phyloP scores from a whole-genome alignment of 1,139 yeast species.

The Tardiomyces blankii region DNA sequence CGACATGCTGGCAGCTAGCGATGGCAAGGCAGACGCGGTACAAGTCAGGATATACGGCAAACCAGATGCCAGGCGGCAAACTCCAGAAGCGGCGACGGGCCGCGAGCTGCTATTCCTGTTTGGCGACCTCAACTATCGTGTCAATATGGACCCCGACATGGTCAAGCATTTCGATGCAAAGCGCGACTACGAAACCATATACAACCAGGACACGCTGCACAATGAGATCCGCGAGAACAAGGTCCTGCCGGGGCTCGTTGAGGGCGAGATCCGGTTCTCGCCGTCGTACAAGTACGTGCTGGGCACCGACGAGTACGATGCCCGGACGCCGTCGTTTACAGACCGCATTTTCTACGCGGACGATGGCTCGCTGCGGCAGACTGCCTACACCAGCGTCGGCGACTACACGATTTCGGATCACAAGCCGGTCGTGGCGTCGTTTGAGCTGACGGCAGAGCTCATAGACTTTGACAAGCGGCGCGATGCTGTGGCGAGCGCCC shows the following conservation, averaged over 20 bases:
- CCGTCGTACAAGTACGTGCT: constrained; percentile 59
- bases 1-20: constrained; percentile 1
- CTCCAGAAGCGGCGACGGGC: constrained; percentile 1
- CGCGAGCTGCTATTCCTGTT: constrained; percentile 6
- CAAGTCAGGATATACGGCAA: not conserved
- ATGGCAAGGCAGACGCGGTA: constrained; percentile 4
- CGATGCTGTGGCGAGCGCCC: constrained; percentile 24
- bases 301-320: constrained; percentile 31
- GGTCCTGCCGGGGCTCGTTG: constrained; percentile 52
- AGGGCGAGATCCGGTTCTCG: constrained; percentile 49
- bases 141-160: constrained; percentile 34
- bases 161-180: constrained; percentile 34
- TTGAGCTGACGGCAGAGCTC: constrained; percentile 35
- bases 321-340: constrained; percentile 70
- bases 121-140: constrained; percentile 71
- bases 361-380: constrained; percentile 5
- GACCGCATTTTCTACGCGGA: constrained; percentile 48
- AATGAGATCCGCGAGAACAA: constrained; percentile 42
- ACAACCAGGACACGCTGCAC: constrained; percentile 49
- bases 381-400: constrained; percentile 7
- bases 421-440: constrained; percentile 53
- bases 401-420: constrained; percentile 55
- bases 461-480: constrained; percentile 35
- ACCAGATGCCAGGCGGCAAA: no score
- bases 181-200: constrained; percentile 35